phyloP scores from a whole-genome alignment of 176 grass and related monocot species.

The Phragmites australis region DNA sequence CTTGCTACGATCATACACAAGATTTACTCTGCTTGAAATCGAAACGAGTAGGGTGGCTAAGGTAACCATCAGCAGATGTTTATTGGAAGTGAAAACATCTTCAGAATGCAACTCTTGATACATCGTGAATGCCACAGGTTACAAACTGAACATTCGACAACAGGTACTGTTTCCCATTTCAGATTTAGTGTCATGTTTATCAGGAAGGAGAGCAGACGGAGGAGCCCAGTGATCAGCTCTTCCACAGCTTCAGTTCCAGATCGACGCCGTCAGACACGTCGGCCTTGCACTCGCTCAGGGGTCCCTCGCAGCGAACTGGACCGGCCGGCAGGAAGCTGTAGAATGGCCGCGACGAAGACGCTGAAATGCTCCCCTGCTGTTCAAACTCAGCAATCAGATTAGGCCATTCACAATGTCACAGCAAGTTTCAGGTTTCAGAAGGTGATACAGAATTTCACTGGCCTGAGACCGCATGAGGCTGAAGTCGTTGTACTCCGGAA shows the following conservation, averaged over 20 bases:
- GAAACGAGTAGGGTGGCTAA: conserved; percentile 12
- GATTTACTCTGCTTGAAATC: conserved; percentile 14
- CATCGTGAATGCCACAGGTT: conserved; percentile 26
- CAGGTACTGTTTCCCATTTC: neutral
- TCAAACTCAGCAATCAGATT: conserved; percentile 17
- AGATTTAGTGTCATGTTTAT: neutral
- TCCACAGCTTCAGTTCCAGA: conserved; percentile 72
- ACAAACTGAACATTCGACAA: conserved; percentile 20
- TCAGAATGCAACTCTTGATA: neutral
- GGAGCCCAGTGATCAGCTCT: neutral
- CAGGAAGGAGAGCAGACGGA: neutral
- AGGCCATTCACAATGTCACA: neutral
- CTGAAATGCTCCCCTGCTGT: conserved; percentile 15
- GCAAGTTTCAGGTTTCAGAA: conserved; percentile 9
- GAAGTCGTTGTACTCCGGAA: conserved; percentile 41
- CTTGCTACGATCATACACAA: conserved; percentile 10
- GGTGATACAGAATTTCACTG: conserved; percentile 33
- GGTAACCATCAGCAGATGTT: conserved; percentile 10
- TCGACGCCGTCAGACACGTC: conserved; percentile 53
- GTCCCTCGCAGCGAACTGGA: conserved; percentile 43
- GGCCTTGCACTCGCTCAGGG: conserved; percentile 32
- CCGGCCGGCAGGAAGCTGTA: conserved; percentile 62
- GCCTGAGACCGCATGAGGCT: conserved; percentile 47
- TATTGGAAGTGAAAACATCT: conserved; percentile 40
- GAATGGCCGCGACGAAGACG: conserved; percentile 38